Percentiles rank a stretch among this genome's conserved stretches.
Conservation (phyloP, 2,329 filamentous ascomycete species). For the Xylariaceae sp. region DNA sequence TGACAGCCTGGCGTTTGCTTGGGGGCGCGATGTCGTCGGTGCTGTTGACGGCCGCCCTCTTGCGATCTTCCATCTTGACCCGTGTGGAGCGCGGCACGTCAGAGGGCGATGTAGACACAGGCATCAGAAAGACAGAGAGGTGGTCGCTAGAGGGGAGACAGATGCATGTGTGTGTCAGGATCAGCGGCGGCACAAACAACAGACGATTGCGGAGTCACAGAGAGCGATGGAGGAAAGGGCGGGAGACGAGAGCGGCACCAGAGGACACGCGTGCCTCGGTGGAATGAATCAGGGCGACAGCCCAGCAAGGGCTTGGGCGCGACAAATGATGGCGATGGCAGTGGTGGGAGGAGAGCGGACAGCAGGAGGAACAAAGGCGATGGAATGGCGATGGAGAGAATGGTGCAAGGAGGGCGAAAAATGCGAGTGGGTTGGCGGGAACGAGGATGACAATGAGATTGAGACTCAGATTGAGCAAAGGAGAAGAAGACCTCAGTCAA, state of each 20-base stretch:
- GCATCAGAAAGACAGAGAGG: conserved; percentile 68
- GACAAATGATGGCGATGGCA: too few relatives aligned
- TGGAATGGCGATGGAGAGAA: too few relatives aligned
- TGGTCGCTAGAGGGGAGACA: conserved; percentile 19
- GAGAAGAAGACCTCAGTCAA: too few relatives aligned
- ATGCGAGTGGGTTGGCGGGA: too few relatives aligned
- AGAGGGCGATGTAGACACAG: conserved; percentile 73
- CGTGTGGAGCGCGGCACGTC: conserved; percentile 73
- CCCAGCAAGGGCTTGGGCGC: too few relatives aligned
- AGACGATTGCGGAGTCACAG: neutral
- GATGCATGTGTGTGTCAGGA: conserved; percentile 6
- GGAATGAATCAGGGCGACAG: too few relatives aligned
- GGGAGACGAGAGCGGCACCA: neutral
- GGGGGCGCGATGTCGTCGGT: conserved; percentile 83
- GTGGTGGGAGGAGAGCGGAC: too few relatives aligned
- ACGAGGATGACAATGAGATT: too few relatives aligned
- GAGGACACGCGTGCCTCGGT: neutral
- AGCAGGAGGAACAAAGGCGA: too few relatives aligned
- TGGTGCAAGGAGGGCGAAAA: too few relatives aligned
- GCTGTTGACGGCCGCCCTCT: conserved; percentile 81
- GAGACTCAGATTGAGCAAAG: too few relatives aligned
- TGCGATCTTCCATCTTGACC: conserved; percentile 99
- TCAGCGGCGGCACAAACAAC: conserved; percentile 1
- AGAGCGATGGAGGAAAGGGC: neutral
- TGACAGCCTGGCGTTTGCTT: conserved; percentile 87